Conservation (phyloP, 805 yeast species). For the Candida ipomoeae region DNA sequence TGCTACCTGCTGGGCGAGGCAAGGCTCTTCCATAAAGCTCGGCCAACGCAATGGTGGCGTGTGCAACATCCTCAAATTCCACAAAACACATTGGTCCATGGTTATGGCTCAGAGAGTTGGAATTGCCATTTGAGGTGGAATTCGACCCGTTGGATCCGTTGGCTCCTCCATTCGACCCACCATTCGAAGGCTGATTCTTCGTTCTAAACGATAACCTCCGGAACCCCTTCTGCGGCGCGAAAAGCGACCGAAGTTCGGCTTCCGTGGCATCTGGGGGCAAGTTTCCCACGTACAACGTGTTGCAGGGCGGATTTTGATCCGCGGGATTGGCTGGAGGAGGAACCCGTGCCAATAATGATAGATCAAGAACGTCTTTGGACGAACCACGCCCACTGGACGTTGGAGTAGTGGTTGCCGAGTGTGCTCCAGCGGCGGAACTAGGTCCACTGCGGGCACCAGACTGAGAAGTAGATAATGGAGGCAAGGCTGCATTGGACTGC, state of each 20-base stretch:
- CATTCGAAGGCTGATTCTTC: conserved; percentile 39
- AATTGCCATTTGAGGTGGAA: no score
- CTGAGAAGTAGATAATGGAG: conserved; percentile 7
- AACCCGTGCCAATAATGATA: conserved; percentile 69
- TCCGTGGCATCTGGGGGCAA: conserved; percentile 97
- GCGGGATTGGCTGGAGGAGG: conserved; percentile 97
- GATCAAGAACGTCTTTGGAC: conserved; percentile 50
- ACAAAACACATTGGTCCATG: conserved; percentile 99
- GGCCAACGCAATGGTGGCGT: conserved; percentile 90
- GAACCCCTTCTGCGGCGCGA: conserved; percentile 88
- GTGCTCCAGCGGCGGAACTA: conserved; percentile 8
- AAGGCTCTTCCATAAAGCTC: conserved; percentile 90
- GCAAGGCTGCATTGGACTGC: conserved; percentile 6
- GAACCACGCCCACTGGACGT: conserved; percentile 12
- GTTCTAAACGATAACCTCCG: conserved; percentile 89
- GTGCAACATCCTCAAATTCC: conserved; percentile 93
- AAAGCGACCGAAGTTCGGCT: conserved; percentile 80
- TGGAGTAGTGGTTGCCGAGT: conserved; percentile 9
- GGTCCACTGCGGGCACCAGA: conserved; percentile 10
- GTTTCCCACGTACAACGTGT: conserved; percentile 94
- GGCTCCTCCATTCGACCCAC: conserved; percentile 13
- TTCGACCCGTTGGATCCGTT: no score
- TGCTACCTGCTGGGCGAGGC: conserved; percentile 68
- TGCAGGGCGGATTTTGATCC: conserved; percentile 98
- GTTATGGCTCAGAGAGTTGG: conserved; percentile 28